Percentiles rank a stretch among this genome's conserved stretches.
Conservation (phyloP, 768 basidiomycete genomes). For the Termitomyces sp. region DNA sequence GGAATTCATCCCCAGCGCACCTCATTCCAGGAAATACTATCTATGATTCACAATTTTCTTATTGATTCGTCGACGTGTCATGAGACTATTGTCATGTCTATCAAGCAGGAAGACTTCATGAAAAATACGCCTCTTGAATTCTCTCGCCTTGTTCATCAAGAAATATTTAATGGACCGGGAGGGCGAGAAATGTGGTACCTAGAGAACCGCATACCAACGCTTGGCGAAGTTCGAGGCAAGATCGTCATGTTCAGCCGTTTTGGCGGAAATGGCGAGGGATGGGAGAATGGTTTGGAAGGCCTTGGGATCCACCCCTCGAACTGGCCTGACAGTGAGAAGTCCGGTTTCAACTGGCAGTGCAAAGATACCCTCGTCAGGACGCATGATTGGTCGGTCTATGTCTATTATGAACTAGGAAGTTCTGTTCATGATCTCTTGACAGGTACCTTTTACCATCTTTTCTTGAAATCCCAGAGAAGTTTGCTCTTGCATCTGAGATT, state of each 20-base stretch:
- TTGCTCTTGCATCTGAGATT: slow-evolving; percentile 15
- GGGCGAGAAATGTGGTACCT: slow-evolving; percentile 72
- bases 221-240: slow-evolving; percentile 85
- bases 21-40: slow-evolving; percentile 61
- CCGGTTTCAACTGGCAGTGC: slow-evolving; percentile 77
- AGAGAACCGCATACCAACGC: slow-evolving; percentile 69
- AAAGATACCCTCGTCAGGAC: slow-evolving; percentile 63
- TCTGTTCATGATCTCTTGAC: neutral
- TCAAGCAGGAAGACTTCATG: slow-evolving; percentile 81
- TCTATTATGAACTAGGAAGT: neutral
- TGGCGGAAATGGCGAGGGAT: slow-evolving; percentile 59
- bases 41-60: slow-evolving; percentile 58
- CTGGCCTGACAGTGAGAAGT: slow-evolving; percentile 78
- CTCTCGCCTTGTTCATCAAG: slow-evolving; percentile 58
- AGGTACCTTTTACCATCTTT: slow-evolving; percentile 84
- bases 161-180: slow-evolving; percentile 52
- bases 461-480: slow-evolving; percentile 81
- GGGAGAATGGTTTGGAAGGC: slow-evolving; percentile 64
- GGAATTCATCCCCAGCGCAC: slow-evolving; percentile 66
- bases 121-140: slow-evolving; percentile 43
- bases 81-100: slow-evolving; percentile 80
- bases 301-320: slow-evolving; percentile 82
- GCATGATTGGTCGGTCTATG: slow-evolving; percentile 72
- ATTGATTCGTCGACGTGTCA: slow-evolving; percentile 44
- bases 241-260: slow-evolving; percentile 85